Base-by-base conservation (phyloP, 495 filamentous ascomycete species). In the Symbiotaphrina buchneri region DNA sequence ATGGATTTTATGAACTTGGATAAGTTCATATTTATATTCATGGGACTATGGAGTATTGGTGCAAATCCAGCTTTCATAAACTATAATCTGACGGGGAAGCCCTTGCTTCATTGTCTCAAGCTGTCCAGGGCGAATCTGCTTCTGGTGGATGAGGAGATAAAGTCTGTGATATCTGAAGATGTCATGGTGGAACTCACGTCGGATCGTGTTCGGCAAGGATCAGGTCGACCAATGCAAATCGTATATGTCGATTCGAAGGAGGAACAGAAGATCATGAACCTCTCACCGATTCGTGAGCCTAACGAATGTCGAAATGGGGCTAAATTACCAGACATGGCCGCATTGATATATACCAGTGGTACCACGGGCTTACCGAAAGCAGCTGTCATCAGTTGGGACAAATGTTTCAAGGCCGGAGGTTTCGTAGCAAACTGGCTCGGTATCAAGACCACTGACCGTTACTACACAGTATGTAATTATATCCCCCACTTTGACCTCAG, bases 41-140 rank as follows among this genome's bases (percentile, higher is more conserved):
- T 91, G 15, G 87, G 74, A 0, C 49, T 94, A 19, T 94, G 85
- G 84, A 69, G 72, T 11, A 68, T 95, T 24, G 87, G 87, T 0
- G 84, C 79, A 0, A 65, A 64, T 17, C 83, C 85, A n/a, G 87
- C 85, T 0, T 78, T 90, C 37, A 76, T 97, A 53, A 97, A 97
- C 47, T 91, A 87, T 50, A 95, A 94, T 41, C 48, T 95, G 27
- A 58, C 60, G 1, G 75, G 72, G 8, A 66, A 78, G 18, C 61
- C 84, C 2, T 53, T 97, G 36, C 46, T 71, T 18, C 85, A 97
- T 48, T 85, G 76, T 30, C 57, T 95, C 10, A 68, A 59, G 32
- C 63, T 68, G 6, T 76, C 78, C 0, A 71, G 65, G 0, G 56
- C 82, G 2, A 56, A 65, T 8, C 47, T 95, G 3, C 39, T 92